Percentiles rank a stretch among this genome's conserved stretches.
Conservation (phyloP, 805 yeast genomes). For the Kuraishia borneana region DNA sequence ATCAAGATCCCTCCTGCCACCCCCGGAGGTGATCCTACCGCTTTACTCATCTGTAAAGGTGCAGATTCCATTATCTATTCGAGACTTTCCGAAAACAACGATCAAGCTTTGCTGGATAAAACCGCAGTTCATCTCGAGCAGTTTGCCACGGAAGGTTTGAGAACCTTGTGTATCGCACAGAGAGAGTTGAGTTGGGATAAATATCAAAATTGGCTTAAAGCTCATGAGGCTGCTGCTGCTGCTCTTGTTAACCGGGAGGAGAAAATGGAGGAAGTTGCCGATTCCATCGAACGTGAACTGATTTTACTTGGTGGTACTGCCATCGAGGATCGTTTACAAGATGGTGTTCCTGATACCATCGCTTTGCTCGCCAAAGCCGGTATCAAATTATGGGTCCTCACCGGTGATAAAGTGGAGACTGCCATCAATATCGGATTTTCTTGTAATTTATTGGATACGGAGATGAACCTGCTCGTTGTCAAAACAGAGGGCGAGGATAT, state of each 20-base stretch:
- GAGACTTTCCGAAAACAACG: constrained; percentile 39
- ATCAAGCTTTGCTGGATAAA: constrained; percentile 30
- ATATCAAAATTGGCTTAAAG: constrained; percentile 51
- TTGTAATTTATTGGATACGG: constrained; percentile 64
- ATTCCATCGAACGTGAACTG: constrained; percentile 57
- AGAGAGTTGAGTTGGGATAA: constrained; percentile 52
- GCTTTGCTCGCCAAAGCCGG: constrained; percentile 63
- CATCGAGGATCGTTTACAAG: constrained; percentile 76
- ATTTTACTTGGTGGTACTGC: constrained; percentile 74
- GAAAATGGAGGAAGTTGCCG: constrained; percentile 65
- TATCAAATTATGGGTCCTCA: constrained; percentile 75
- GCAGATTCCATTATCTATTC: constrained; percentile 75
- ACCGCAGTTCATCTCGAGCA: constrained; percentile 71
- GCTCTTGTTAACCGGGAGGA: constrained; percentile 55
- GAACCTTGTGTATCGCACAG: constrained; percentile 75
- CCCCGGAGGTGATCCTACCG: constrained; percentile 40
- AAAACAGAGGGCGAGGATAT: constrained; percentile 49
- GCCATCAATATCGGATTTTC: constrained; percentile 83
- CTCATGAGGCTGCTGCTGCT: constrained; percentile 55
- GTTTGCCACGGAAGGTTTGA: constrained; percentile 72
- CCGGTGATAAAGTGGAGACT: constrained; percentile 86
- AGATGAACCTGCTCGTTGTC: constrained; percentile 63
- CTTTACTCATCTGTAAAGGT: constrained; percentile 68
- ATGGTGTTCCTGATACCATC: constrained; percentile 80
- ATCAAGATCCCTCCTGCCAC: constrained; percentile 47